A percentile compares a stretch with the other conserved stretches of the same genome.
Evolutionary conservation across 2,329 filamentous ascomycete genomes (phyloP).

Genomic region (Aureobasidium sp.): DNA sequence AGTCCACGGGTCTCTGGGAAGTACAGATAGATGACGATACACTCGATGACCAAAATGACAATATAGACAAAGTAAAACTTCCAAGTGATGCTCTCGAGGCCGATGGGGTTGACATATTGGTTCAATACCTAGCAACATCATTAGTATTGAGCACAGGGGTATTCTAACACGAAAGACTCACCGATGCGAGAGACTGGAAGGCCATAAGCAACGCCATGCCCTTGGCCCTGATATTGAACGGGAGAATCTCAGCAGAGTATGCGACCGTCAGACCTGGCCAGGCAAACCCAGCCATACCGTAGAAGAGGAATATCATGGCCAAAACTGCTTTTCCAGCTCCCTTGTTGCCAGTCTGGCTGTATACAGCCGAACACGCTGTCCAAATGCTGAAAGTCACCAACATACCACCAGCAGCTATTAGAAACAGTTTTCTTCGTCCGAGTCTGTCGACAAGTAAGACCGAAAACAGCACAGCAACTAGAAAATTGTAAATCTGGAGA

Average conservation of each 20-base stretch:
- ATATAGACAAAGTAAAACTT: conserved; percentile 28
- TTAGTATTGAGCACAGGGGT: background rate
- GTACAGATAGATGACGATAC: conserved; percentile 28
- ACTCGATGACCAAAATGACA: conserved; percentile 27
- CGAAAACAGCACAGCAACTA: conserved; percentile 44
- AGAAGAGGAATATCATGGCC: conserved; percentile 29
- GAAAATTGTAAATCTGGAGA: conserved; percentile 56
- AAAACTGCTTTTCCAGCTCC: conserved; percentile 27
- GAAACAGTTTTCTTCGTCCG: conserved; percentile 30
- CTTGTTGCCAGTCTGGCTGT: conserved; percentile 21
- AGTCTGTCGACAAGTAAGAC: conserved; percentile 30
- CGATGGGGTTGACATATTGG: conserved; percentile 30
- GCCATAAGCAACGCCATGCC: conserved; percentile 20
- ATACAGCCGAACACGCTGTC: conserved; percentile 31
- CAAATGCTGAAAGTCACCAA: conserved; percentile 33
- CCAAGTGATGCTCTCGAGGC: conserved; percentile 24
- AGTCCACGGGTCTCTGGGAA: conserved; percentile 39
- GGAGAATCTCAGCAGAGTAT: conserved; percentile 42
- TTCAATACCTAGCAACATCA: background rate
- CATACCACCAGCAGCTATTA: conserved; percentile 35
- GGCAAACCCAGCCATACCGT: conserved; percentile 7
- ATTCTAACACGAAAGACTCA: background rate
- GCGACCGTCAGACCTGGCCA: conserved; percentile 33
- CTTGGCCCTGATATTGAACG: conserved; percentile 41
- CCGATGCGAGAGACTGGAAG: background rate